These are phyloP conservation scores for Calonectria pteridis DNA, from an alignment of 2,329 filamentous ascomycete genomes.

Conservation along the genomic window DNA sequence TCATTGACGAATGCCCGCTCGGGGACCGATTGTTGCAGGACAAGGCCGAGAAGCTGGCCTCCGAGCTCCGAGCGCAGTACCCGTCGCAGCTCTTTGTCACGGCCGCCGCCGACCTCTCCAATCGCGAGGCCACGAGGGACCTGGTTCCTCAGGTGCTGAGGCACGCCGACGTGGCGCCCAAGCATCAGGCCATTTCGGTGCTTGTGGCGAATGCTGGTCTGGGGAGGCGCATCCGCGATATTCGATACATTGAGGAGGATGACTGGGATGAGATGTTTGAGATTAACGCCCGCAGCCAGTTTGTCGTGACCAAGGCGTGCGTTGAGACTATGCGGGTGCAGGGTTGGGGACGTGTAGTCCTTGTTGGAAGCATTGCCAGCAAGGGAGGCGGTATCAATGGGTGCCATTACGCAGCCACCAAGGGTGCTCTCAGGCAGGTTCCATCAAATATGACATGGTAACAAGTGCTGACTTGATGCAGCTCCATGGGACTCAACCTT, in stretches of 20 bases:
- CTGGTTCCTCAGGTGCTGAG: constrained; percentile 16
- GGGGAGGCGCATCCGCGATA: constrained; percentile 50
- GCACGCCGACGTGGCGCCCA: constrained; percentile 21
- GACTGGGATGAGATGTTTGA: constrained; percentile 54
- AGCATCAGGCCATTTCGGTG: constrained; percentile 21
- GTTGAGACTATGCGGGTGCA: constrained; percentile 48
- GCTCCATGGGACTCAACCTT: constrained; percentile 52
- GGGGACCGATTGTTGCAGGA: constrained; percentile 30
- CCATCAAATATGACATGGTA: not conserved
- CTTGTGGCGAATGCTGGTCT: constrained; percentile 35
- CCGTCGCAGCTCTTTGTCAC: constrained; percentile 46
- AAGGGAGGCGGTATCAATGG: constrained; percentile 50
- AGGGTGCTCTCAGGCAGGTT: constrained; percentile 45
- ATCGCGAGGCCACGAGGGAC: constrained; percentile 32
- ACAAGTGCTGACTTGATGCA: constrained; percentile 29
- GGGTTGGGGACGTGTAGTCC: constrained; percentile 48
- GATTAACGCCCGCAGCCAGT: constrained; percentile 50
- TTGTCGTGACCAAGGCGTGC: constrained; percentile 50
- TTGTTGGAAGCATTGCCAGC: constrained; percentile 51
- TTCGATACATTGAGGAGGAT: constrained; percentile 48
- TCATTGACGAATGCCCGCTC: not conserved
- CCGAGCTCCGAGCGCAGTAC: constrained; percentile 40
- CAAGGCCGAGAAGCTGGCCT: constrained; percentile 47
- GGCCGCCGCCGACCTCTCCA: constrained; percentile 45
- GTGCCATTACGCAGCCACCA: constrained; percentile 52